Base-by-base conservation (phyloP, 2,329 filamentous ascomycete genomes). In the Juglanconis oblonga region DNA sequence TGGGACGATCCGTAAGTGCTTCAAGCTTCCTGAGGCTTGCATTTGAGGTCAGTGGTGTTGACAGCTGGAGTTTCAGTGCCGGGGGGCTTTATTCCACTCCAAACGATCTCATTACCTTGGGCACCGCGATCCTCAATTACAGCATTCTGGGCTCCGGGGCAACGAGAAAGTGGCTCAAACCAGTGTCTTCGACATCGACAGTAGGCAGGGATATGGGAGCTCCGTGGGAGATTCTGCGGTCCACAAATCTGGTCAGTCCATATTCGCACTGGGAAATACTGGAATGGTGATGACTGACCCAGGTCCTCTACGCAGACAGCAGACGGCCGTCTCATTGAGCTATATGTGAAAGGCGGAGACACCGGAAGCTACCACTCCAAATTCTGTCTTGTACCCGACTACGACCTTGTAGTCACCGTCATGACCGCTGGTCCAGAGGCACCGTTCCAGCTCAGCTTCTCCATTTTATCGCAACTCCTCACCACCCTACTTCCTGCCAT, bases 261-360 rank as follows among this genome's bases (percentile, higher is more conserved):
- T 47, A 10, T 7, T 11, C 17, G n/a, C 38, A 4, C 29, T 35
- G 9, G 6, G 5, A 6, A 48, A 14, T 13, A 24, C 7, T 4
- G n/a, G 5, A 10, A 48, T 29, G 29, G 24, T 24, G 5, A 48
- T 31, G 45, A 24, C n/a, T 31, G 45, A 45, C n/a, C 42, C 5
- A 6, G 1, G 35, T 40, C 4, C 50, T 33, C 6, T 13, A 13
- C 10, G 31, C 40, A 55, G 45, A 74, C 74, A 5, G 63, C 67
- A 0, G 74, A 76, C 59, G 70, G 73, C 32, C 74, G 77, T 3
- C 64, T 77, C 1, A 67, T 81, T 13, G 78, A 82, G 32, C 55
- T 82, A 2, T 81, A 80, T 67, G 75, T 76, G 31, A 83, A 82
- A 65, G 69, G 66, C 2, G 80, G 80, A 3, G 75, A 76, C 58